Evolutionary conservation across 1,284 basidiomycete genomes (phyloP), one percentile per base, ranked within the genome.

Genomic region (Sanghuangporus baumii): DNA sequence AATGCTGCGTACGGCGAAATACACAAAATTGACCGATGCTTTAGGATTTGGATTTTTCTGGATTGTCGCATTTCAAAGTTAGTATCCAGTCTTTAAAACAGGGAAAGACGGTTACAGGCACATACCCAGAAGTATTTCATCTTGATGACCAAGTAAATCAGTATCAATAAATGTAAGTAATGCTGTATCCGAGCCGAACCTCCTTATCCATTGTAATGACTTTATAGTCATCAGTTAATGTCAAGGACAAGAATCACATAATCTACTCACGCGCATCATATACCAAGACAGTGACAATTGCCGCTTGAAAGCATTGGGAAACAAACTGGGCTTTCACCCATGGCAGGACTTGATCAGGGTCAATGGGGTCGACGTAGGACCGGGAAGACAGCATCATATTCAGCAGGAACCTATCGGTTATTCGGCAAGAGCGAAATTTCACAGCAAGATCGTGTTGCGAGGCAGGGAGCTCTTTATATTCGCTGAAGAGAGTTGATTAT

Each of bases 331-430:
- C 51, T 2, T 3, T 14, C 20, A 54, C 51, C 4, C 14, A n/a
- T 5, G 8, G 4, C 31, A 34, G 51, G 14, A 37, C 31, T n/a
- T 36, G 14, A 31, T 16, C 16, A 2, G 51, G 31, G 11, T n/a
- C 31, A 16, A 54, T 26, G 31, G 31, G 26, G 14, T 36, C 51
- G 31, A 54, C 51, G 37, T 54, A 4, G 16, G 51, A 36, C 37
- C 51, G 11, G 31, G 48, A 18, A 23, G 48, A 7, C 12, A 51
- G 48, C 6, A 23, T 67, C 61, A 50, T 72, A 16, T 3, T 41
- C 40, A 11, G 40, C 40, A 41, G 40, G 16, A 9, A 41, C 40
- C 40, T 16, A 11, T 41, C 40, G 16, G 40, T 16, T 3, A 41
- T 41, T 16, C 40, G 3, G 40, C 40, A 3, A 41, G 40, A 11